A percentile compares a stretch with the other conserved stretches of the same genome.
These are phyloP conservation scores for Neoboletus subvelutipes DNA, from an alignment of 768 basidiomycete genomes.

Conservation along the genomic window DNA sequence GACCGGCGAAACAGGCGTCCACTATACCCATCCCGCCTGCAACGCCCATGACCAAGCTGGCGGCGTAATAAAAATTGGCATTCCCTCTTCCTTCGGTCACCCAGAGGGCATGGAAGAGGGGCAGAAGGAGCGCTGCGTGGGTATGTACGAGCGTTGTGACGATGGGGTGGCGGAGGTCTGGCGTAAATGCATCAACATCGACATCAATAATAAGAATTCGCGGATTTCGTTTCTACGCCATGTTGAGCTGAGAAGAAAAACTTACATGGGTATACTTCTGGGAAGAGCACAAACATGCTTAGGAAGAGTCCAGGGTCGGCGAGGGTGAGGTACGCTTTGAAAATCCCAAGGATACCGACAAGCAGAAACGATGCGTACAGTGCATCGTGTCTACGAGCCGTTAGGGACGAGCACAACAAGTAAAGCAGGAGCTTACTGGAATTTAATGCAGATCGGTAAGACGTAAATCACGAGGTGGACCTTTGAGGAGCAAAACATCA, in stretches of 20 bases:
- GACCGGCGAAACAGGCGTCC: slow-evolving; percentile 81
- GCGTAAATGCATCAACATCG: not conserved
- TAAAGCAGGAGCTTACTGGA: slow-evolving; percentile 53
- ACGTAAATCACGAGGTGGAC: slow-evolving; percentile 83
- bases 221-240: not conserved
- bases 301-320: slow-evolving; percentile 88
- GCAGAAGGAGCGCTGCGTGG: slow-evolving; percentile 82
- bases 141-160: slow-evolving; percentile 80
- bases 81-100: slow-evolving; percentile 89
- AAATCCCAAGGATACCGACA: slow-evolving; percentile 72
- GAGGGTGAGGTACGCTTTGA: slow-evolving; percentile 91
- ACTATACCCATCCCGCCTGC: slow-evolving; percentile 81
- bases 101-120: slow-evolving; percentile 92
- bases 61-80: slow-evolving; percentile 98
- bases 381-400: slow-evolving; percentile 66
- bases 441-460: slow-evolving; percentile 82
- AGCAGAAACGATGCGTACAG: slow-evolving; percentile 78
- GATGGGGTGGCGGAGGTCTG: slow-evolving; percentile 84
- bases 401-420: not conserved
- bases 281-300: slow-evolving; percentile 77
- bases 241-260: slow-evolving; percentile 25
- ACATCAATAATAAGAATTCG: not conserved
- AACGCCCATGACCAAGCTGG: slow-evolving; percentile 89
- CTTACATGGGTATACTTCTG: slow-evolving; percentile 81
- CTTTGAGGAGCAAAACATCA: slow-evolving; percentile 36